Evolutionary conservation across 176 grass and related monocot species (phyloP), one percentile per base, ranked within the genome.

Genomic region (Zea mays): DNA sequence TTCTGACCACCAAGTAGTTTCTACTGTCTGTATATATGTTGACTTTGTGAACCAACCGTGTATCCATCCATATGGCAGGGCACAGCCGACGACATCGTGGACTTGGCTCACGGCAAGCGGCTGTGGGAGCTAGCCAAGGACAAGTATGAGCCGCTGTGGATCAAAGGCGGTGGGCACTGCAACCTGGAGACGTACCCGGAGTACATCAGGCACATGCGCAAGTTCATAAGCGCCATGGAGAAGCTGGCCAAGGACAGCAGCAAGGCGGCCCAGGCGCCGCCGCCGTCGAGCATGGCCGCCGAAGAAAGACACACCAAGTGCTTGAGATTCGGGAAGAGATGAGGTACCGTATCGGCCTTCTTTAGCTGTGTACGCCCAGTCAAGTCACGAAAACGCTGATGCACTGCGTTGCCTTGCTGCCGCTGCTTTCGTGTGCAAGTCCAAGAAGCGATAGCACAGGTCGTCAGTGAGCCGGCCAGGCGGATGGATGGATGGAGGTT

Each of bases 151-250:
- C 96, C 96, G 2, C 72, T 98, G 5, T 98, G 96, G 96, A 27
- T 98, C 9, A 94, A 91, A 50, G 96, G 96, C 21, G 96, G 96
- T 0, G 92, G 91, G 4, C 96, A 98, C 71, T 98, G 96, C 83
- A 98, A 98, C 65, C 81, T 98, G 74, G 96, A 98, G 61, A 90
- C 92, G 2, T 98, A 90, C 34, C 92, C 96, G 0, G 92, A 98
- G 47, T 98, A 98, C 67, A 98, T 98, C 79, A 88, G 87, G 56
- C 96, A 98, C 69, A 36, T 98, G 67, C 60, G 85, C 62, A 98
- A 89, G 88, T 98, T 98, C 61, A 85, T 92, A 39, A 87, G 55
- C 50, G 81, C 83, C 10, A 98, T 98, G 92, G 95, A 98, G 83
- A 94, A 94, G 76, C 87, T 94, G 8, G 70, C 81, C 3, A 71